A percentile compares a stretch with the other conserved stretches of the same genome.
Evolutionary conservation across 257 asterid genomes (phyloP).

Genomic region (Anisodus acutangulus): DNA sequence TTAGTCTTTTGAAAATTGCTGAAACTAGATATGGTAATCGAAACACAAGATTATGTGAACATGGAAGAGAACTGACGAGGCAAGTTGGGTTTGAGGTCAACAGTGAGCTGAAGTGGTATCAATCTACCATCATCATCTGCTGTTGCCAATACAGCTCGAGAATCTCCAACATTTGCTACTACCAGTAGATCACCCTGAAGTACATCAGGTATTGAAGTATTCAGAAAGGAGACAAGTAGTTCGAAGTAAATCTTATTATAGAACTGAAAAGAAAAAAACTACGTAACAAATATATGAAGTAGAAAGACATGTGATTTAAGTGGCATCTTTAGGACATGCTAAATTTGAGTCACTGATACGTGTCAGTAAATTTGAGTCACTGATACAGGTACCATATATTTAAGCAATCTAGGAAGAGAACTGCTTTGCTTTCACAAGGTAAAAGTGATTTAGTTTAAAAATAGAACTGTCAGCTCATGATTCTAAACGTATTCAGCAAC

Average conservation of each 20-base stretch:
- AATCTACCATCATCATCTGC: constrained; percentile 53
- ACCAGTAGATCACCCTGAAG: constrained; percentile 63
- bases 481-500: no score
- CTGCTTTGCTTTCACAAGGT: neutral
- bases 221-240: neutral
- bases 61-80: constrained; percentile 53
- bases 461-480: no score
- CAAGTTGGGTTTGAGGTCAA: constrained; percentile 76
- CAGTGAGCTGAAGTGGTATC: constrained; percentile 71
- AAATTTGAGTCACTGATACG: neutral
- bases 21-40: neutral
- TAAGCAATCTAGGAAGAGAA: neutral
- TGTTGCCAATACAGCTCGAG: constrained; percentile 76
- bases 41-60: neutral
- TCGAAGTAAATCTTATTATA: neutral
- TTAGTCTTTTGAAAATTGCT: neutral
- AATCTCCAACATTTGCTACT: constrained; percentile 78
- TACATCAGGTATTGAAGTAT: neutral
- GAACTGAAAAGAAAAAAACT: neutral
- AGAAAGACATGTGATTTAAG: neutral
- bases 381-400: no score
- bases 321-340: no score
- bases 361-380: neutral
- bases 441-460: no score
- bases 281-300: neutral